Percentiles rank a stretch among this genome's conserved stretches.
phyloP scores from a whole-genome alignment of 2,329 filamentous ascomycete species.

The Pseudonectria buxi region DNA sequence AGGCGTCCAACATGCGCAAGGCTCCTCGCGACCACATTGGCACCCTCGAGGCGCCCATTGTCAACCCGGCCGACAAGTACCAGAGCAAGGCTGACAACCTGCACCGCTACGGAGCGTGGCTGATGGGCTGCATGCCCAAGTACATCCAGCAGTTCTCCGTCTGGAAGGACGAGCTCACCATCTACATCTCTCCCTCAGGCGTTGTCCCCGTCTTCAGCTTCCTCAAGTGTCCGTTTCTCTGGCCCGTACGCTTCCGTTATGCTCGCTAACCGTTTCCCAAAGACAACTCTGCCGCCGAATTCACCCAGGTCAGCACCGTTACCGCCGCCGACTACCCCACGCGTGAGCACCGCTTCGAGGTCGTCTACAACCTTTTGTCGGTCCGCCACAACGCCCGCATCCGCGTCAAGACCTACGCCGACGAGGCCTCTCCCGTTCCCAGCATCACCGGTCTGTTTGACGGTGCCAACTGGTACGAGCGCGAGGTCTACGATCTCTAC shows the following conservation, averaged over 20 bases:
- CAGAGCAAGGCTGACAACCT: conserved; percentile 77
- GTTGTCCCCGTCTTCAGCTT: conserved; percentile 90
- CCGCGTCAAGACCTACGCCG: conserved; percentile 96
- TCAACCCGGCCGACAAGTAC: conserved; percentile 93
- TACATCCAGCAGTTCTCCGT: conserved; percentile 99
- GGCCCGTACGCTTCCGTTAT: conserved; percentile 1
- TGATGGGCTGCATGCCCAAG: conserved; percentile 95
- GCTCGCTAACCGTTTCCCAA: conserved; percentile 5
- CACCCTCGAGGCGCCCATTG: conserved; percentile 67
- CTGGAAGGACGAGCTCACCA: conserved; percentile 97
- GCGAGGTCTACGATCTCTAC: conserved; percentile 95
- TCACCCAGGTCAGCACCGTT: conserved; percentile 86
- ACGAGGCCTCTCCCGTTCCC: conserved; percentile 89
- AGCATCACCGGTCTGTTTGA: conserved; percentile 82
- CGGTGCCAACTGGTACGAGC: conserved; percentile 97
- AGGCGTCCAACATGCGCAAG: conserved; percentile 60
- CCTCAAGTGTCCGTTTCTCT: conserved; percentile 60
- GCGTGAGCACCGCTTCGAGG: conserved; percentile 89
- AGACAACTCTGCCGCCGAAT: conserved; percentile 96
- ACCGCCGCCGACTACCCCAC: conserved; percentile 96
- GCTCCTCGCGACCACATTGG: conserved; percentile 52
- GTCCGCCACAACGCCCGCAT: conserved; percentile 95
- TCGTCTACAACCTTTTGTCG: conserved; percentile 95
- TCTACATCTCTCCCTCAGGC: conserved; percentile 83
- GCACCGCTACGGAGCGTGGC: conserved; percentile 92